Evolutionary conservation across 2,329 filamentous ascomycete genomes (phyloP), one percentile per base, ranked within the genome.

Genomic region (Colletotrichum liaoningense): DNA sequence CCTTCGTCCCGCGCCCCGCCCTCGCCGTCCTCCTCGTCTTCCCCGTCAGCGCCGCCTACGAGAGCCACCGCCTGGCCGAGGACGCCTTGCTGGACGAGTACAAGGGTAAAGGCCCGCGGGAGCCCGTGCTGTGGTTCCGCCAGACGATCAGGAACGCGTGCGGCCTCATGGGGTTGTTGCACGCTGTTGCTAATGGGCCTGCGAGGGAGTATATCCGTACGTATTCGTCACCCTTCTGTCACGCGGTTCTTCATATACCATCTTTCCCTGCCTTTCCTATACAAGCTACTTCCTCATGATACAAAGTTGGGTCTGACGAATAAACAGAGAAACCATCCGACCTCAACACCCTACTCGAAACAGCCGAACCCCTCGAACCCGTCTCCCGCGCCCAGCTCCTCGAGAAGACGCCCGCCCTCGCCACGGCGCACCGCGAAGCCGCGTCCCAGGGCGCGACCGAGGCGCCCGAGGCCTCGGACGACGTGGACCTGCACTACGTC

Each of bases 131-230:
- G 8, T 99, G 96, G 97, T 98, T 95, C 88, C 93, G 91, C 77
- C 96, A 98, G 85, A 98, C 95, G 0, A 98, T 98, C 78, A 90
- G 93, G 74, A 97, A 98, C 81, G 95, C 96, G 0, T 98, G 96
- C 82, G 96, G 96, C 0, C 85, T 98, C 57, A 98, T 98, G 86
- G 97, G 94, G 0, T 84, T 98, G 33, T 82, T 98, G 58, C 97
- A 98, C 81, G 93, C 93, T 22, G 90, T 94, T 0, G 88, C 88
- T 58, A 99, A 98, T 82, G 95, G 95, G 0, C 87, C 88, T 1
- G 93, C 94, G 1, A 85, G 89, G 69, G 83, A 84, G 4, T 89
- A 92, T 66, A 89, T 97, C 67, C 83, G 89, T 85, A 81, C 73
- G 78, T 84, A 78, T 9, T 84, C 79, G 2, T 16, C 7, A 3